Base-by-base conservation (phyloP, 805 yeast species). In the Candida boidinii region DNA sequence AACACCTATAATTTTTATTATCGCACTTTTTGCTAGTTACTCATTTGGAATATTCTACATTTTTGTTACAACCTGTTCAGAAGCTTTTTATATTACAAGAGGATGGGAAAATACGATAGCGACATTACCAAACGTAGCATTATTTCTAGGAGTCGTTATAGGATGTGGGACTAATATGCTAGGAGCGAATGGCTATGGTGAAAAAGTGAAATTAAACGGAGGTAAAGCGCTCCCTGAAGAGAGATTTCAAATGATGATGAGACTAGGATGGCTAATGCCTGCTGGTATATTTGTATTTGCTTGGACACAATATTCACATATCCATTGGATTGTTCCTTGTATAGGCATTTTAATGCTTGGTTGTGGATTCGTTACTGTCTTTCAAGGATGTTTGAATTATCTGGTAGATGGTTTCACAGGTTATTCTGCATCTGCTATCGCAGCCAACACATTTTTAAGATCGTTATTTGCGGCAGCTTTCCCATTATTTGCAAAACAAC, bases 391-490 rank as follows among this genome's bases (percentile, higher is more conserved):
- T 37, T 78, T 77, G 43, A 69, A 71, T 42, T 82, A 82, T 45
- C 58, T 82, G 43, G 79, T 82, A 29, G 87, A 81, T 41, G 73
- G 78, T 65, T 79, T 77, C 48, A 74, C 81, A 20, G 59, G 72
- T 34, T 76, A 68, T 43, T 73, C 86, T 0, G 87, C 87, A 0
- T 69, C 79, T n/a, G 69, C 80, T 1, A 66, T 75, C 21, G 80
- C 80, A 1, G 80, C 85, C 0, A 81, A 80, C 3, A 74, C 85
- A 0, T 68, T 79, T 39, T 69, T 76, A 45, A 63, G 92, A 45
- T 75, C 85, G 4, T 50, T 69, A 26, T 67, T 80, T 46, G 90
- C 88, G 1, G 80, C 77, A 34, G 63, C 70, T 9, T 78, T 81
- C 58, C 92, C 87, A 6, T 55, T 79, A 26, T 76, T 77, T 51